A percentile compares a stretch with the other conserved stretches of the same genome.
Conservation (phyloP, 2,329 filamentous ascomycete species). For the Venturia aucupariae region DNA sequence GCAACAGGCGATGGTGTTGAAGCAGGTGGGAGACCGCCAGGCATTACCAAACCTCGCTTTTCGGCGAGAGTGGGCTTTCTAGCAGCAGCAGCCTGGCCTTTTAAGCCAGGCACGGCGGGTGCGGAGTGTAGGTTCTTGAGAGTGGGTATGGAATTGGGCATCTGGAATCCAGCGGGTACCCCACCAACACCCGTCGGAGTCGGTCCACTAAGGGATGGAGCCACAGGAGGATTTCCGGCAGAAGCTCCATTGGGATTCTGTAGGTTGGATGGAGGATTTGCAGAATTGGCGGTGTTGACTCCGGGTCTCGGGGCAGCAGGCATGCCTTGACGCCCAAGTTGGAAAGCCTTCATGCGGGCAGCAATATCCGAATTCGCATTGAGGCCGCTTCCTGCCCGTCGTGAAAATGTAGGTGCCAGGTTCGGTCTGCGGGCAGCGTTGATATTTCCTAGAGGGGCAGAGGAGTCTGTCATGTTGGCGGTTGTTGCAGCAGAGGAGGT, state of each 20-base stretch:
- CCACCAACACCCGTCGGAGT: constrained; percentile 13
- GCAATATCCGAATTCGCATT: constrained; percentile 48
- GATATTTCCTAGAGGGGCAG: constrained; percentile 71
- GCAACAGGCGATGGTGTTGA: constrained; percentile 20
- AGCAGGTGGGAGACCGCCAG: constrained; percentile 39
- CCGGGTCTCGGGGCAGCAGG: constrained; percentile 23
- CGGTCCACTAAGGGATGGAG: neutral
- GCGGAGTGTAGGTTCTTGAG: constrained; percentile 38
- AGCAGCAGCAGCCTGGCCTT: constrained; percentile 19
- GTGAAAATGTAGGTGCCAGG: constrained; percentile 33
- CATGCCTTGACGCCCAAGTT: constrained; percentile 53
- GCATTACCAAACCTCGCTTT: constrained; percentile 56
- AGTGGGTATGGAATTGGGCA: constrained; percentile 31
- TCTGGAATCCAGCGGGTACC: constrained; percentile 30
- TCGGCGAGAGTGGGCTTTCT: constrained; percentile 56
- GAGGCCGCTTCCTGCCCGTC: constrained; percentile 40
- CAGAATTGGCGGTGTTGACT: constrained; percentile 5
- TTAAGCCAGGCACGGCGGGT: constrained; percentile 37
- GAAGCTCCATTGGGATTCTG: neutral
- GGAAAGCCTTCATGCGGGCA: constrained; percentile 61
- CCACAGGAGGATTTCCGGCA: neutral
- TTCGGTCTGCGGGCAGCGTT: constrained; percentile 54
- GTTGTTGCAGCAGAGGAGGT: constrained; percentile 32
- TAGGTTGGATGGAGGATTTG: neutral
- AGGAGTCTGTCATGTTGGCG: constrained; percentile 63